phyloP scores from a whole-genome alignment of 2,329 filamentous ascomycete genomes.

The Drechmeria coniospora region DNA sequence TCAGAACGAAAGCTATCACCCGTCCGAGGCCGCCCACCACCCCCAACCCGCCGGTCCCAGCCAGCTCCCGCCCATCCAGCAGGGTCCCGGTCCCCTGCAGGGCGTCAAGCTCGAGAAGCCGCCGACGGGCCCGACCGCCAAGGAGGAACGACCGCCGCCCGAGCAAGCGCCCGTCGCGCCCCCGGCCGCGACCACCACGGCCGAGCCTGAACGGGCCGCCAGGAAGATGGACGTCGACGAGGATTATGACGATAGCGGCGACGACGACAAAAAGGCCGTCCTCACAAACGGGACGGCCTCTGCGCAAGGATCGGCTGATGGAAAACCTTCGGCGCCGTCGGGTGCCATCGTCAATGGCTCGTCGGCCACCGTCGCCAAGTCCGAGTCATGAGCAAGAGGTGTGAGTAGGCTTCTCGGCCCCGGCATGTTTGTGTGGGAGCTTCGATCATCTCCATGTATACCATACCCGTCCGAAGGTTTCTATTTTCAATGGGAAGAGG shows the following conservation, averaged over 20 bases:
- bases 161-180: slow-evolving; percentile 25
- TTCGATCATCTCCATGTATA: slow-evolving; percentile 7
- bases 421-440: slow-evolving; percentile 10
- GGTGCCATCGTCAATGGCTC: slow-evolving; percentile 29
- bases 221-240: slow-evolving; percentile 96
- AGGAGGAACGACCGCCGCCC: slow-evolving; percentile 42
- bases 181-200: slow-evolving; percentile 32
- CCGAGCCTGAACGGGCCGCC: slow-evolving; percentile 69
- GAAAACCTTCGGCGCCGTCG: slow-evolving; percentile 33
- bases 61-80: slow-evolving; percentile 49
- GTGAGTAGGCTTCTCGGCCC: slow-evolving; percentile 9
- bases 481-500: slow-evolving; percentile 9
- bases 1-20: slow-evolving; percentile 67
- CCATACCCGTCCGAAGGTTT: slow-evolving; percentile 5
- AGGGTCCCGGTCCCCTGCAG: slow-evolving; percentile 39
- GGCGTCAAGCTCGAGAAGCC: slow-evolving; percentile 34
- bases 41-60: slow-evolving; percentile 30
- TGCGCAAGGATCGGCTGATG: slow-evolving; percentile 31
- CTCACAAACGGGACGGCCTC: slow-evolving; percentile 29
- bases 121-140: slow-evolving; percentile 19
- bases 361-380: slow-evolving; percentile 20
- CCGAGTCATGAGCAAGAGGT: slow-evolving; percentile 19
- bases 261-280: slow-evolving; percentile 57
- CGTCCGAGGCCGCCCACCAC: slow-evolving; percentile 84
- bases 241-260: slow-evolving; percentile 88